Conservation (phyloP, 1,284 basidiomycete species). For the Ganoderma leucocontextum region DNA sequence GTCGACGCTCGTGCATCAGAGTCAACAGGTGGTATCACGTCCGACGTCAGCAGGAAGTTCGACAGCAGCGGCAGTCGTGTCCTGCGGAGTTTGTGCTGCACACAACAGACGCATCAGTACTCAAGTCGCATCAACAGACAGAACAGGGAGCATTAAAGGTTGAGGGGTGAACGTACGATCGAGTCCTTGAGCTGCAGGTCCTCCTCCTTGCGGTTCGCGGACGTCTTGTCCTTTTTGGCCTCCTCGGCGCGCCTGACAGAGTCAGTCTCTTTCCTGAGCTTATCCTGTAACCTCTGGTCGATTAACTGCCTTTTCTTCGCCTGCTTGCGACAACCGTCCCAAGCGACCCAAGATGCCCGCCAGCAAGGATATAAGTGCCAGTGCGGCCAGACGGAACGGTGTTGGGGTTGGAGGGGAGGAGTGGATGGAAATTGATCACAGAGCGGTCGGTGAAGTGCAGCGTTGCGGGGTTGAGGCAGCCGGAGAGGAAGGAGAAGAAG, state of each 20-base stretch:
- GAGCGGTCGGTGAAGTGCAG: neutral
- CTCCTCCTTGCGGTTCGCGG: constrained; percentile 79
- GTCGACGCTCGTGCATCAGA: constrained; percentile 36
- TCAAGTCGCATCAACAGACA: neutral
- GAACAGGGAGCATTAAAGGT: neutral
- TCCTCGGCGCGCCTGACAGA: constrained; percentile 83
- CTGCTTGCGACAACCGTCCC: constrained; percentile 45
- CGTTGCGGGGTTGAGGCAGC: neutral
- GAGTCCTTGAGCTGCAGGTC: constrained; percentile 81
- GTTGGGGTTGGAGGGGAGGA: neutral
- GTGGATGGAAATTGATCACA: neutral
- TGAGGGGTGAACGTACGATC: constrained; percentile 58
- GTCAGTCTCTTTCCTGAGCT: constrained; percentile 83
- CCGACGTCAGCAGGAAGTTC: constrained; percentile 80
- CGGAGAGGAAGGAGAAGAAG: neutral
- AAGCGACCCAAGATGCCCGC: neutral
- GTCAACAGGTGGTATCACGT: constrained; percentile 59
- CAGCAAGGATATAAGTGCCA: neutral
- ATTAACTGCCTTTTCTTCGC: constrained; percentile 82
- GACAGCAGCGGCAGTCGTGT: constrained; percentile 74
- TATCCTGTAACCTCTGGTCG: constrained; percentile 82
- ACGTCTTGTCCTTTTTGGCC: constrained; percentile 80
- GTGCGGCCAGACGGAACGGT: neutral
- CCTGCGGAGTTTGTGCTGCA: constrained; percentile 74
- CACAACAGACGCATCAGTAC: neutral